Evolutionary conservation across 768 basidiomycete species (phyloP), one percentile per base, ranked within the genome.

Genomic region (Agrocybe pediades): DNA sequence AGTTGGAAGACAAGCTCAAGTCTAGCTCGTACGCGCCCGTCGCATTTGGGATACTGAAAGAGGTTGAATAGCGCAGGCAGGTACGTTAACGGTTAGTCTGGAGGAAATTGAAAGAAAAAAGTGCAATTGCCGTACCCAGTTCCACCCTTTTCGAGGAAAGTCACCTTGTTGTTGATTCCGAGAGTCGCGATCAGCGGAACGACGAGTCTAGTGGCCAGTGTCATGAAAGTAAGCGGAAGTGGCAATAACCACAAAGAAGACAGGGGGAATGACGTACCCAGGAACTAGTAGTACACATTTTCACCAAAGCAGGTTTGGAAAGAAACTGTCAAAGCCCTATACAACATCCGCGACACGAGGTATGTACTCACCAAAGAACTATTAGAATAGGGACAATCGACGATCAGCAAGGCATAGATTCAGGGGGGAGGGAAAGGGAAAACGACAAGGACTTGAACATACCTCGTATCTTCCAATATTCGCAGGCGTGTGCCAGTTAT

Each of bases 21-120:
- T 91, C 90, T 21, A 92, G 73, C 58, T 92, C 90, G 57, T 90
- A 91, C 1, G 88, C 88, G 8, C 88, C 90, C 15, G 90, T 90
- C 3, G 85, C 77, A 66, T 90, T 90, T 2, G 64, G 54, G 51
- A 74, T 83, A 29, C 81, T 81, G 51, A 11, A 21, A 39, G 33
- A 20, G 41, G 36, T 36, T 30, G n/a, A 39, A 26, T 41, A 20
- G 52, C 23, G 20, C n/a, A 26, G 46, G 41, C 16, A 17, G 41
- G 19, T 17, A 20, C 23, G 51, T 9, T 36, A 19, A 48, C 25
- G 8, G 3, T 16, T 17, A 19, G 45, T 23, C 42, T 25, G 7
- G 15, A 45, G 8, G 7, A 16, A 24, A 23, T 40, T 44, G 24
- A 55, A n/a, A n/a, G n/a, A n/a, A n/a, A n/a, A n/a, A n/a, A n/a